phyloP scores from a whole-genome alignment of 805 yeast species.

The Candida parachauliodes region DNA sequence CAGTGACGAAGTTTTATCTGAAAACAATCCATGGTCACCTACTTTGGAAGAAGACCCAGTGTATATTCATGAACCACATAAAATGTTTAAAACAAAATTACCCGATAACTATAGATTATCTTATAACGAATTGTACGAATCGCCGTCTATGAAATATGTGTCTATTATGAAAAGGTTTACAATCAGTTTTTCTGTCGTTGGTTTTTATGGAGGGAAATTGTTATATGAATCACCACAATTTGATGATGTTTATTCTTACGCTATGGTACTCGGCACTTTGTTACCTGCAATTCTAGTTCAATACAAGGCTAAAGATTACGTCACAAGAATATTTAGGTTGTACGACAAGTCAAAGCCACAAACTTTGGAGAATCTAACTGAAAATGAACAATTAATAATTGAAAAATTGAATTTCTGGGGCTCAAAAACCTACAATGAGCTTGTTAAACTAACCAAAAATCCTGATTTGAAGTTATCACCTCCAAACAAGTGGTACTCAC shows the following conservation, averaged over 20 bases:
- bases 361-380: constrained; percentile 55
- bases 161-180: constrained; percentile 61
- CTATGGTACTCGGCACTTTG: constrained; percentile 47
- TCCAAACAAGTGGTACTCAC: constrained; percentile 20
- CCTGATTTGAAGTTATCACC: constrained; percentile 30
- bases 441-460: constrained; percentile 45
- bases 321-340: constrained; percentile 65
- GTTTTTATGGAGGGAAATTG: constrained; percentile 60
- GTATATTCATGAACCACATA: constrained; percentile 39
- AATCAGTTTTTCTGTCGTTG: constrained; percentile 57
- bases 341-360: constrained; percentile 64
- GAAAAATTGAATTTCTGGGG: constrained; percentile 71
- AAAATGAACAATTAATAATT: constrained; percentile 61
- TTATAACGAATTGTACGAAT: constrained; percentile 58
- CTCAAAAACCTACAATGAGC: constrained; percentile 56
- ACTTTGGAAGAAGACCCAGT: constrained; percentile 42
- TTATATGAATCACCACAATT: constrained; percentile 52
- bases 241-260: constrained; percentile 44
- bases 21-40: constrained; percentile 46
- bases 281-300: constrained; percentile 50
- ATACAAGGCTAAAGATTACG: constrained; percentile 61
- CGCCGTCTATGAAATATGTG: constrained; percentile 60
- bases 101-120: constrained; percentile 53
- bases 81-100: constrained; percentile 41
- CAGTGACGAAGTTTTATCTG: constrained; percentile 39